These are phyloP conservation scores for Trichoderma pleuroti DNA, from an alignment of 2,329 filamentous ascomycete species.

Conservation along the genomic window DNA sequence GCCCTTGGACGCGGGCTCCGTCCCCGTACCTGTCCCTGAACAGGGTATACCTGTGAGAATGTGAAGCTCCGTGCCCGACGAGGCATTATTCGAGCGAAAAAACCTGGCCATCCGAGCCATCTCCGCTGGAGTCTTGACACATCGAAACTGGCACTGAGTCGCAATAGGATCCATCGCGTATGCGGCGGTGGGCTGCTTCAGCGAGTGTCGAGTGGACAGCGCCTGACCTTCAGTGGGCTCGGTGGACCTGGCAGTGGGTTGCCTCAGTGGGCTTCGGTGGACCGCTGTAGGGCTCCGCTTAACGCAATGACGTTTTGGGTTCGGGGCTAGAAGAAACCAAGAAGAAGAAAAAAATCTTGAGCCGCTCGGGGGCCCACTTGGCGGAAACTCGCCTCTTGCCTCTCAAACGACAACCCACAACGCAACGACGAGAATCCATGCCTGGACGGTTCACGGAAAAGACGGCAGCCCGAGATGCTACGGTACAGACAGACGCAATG, in stretches of 20 bases:
- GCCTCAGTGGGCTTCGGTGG: conserved; percentile 14
- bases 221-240: neutral
- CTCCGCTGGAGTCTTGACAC: conserved; percentile 20
- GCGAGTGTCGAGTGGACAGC: neutral
- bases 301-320: conserved; percentile 16
- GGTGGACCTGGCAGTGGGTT: neutral
- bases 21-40: neutral
- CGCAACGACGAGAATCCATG: neutral
- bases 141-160: conserved; percentile 21
- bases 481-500: neutral
- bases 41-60: neutral
- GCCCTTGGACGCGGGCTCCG: no score
- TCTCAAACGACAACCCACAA: neutral
- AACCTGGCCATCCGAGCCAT: conserved; percentile 16
- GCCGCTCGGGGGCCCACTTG: conserved; percentile 1
- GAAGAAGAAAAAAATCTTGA: neutral
- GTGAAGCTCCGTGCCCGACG: conserved; percentile 6
- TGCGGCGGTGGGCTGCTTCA: conserved; percentile 2
- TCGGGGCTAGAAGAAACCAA: conserved; percentile 2
- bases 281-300: neutral
- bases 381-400: neutral
- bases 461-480: conserved; percentile 1
- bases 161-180: conserved; percentile 9
- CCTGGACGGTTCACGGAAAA: neutral
- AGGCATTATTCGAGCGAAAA: conserved; percentile 16